Evolutionary conservation across 768 basidiomycete genomes (phyloP).

Genomic region (Tricholoma hemisulphureum): DNA sequence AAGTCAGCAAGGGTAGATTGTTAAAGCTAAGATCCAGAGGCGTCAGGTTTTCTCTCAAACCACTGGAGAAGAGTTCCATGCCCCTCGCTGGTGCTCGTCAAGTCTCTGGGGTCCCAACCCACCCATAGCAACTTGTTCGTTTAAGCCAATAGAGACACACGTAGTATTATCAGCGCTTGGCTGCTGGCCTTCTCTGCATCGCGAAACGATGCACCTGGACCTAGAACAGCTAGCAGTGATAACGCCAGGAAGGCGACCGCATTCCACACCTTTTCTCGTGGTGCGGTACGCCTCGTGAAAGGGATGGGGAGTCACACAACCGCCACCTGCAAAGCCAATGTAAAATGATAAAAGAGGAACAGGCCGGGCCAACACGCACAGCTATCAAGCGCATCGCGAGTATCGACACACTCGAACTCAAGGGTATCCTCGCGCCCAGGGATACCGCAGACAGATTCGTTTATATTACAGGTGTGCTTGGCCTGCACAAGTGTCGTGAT

Average conservation of each 20-base stretch:
- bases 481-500: conserved; percentile 16
- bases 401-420: conserved; percentile 20
- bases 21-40: not conserved
- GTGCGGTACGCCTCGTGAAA: conserved; percentile 20
- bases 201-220: conserved; percentile 11
- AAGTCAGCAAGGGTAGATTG: too few relatives aligned
- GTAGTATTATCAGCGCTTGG: conserved; percentile 7
- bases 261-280: conserved; percentile 25
- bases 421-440: conserved; percentile 8
- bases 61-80: too few relatives aligned
- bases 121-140: not conserved
- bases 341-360: not conserved
- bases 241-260: conserved; percentile 17
- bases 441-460: conserved; percentile 19
- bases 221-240: conserved; percentile 2
- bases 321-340: conserved; percentile 11
- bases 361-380: conserved; percentile 7
- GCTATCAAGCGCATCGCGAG: conserved; percentile 9
- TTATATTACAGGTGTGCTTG: conserved; percentile 15
- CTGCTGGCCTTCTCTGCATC: conserved; percentile 8
- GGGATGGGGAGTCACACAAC: conserved; percentile 17
- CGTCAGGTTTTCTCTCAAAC: too few relatives aligned
- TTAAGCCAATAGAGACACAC: conserved; percentile 9
- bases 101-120: not conserved
- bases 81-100: not conserved